Percentiles rank a stretch among this genome's conserved stretches.
phyloP scores from a whole-genome alignment of 208 protist genomes.

The Spongospora subterranea region DNA sequence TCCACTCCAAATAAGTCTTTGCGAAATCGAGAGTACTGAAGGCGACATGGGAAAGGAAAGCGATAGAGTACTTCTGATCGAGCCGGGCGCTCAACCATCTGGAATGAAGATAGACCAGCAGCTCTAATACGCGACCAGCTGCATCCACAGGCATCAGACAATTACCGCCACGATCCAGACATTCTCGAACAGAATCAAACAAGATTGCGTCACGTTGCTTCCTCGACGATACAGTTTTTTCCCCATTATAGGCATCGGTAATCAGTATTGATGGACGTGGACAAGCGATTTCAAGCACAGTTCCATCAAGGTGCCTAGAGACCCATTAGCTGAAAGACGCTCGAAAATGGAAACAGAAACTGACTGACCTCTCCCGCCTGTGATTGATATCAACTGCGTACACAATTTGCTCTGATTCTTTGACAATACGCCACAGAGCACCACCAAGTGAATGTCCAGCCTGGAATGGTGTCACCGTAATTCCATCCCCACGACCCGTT shows the following conservation, averaged over 20 bases:
- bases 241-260: constrained; percentile 72
- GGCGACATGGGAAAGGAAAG: constrained; percentile 73
- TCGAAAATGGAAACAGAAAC: not conserved
- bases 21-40: constrained; percentile 77
- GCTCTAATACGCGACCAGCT: constrained; percentile 77
- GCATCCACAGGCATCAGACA: constrained; percentile 81
- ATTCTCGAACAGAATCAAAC: constrained; percentile 61
- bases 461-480: constrained; percentile 71
- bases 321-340: not conserved
- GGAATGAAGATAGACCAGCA: constrained; percentile 74
- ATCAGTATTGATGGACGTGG: constrained; percentile 76
- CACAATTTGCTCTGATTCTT: constrained; percentile 82
- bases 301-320: constrained; percentile 74
- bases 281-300: constrained; percentile 68
- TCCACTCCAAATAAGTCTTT: constrained; percentile 65
- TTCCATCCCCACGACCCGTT: constrained; percentile 29
- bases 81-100: constrained; percentile 71
- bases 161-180: constrained; percentile 77
- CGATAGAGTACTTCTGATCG: constrained; percentile 72
- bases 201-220: constrained; percentile 41
- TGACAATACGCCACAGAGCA: constrained; percentile 82
- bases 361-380: constrained; percentile 71
- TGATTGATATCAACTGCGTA: constrained; percentile 86
- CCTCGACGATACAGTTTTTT: constrained; percentile 46
- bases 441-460: constrained; percentile 79